These are phyloP conservation scores for Ophiocordyceps australis DNA, from an alignment of 2,329 filamentous ascomycete species.

Conservation along the genomic window DNA sequence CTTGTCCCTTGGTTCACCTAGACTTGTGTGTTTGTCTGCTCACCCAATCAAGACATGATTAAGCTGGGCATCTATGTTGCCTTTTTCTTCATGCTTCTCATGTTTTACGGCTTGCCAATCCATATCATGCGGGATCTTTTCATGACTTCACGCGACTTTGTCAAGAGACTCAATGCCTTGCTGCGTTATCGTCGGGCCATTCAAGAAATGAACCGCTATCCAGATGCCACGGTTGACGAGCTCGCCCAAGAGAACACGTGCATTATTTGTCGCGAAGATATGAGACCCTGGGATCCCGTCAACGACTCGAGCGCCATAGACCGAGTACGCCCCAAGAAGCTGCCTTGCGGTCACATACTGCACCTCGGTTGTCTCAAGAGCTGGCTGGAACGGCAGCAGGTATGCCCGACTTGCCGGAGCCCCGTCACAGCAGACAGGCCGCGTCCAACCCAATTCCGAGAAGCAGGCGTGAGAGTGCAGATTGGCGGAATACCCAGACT, in stretches of 20 bases:
- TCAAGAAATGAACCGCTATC: slow-evolving; percentile 85
- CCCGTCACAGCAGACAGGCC: slow-evolving; percentile 35
- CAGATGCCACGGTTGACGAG: slow-evolving; percentile 78
- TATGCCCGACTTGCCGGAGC: slow-evolving; percentile 83
- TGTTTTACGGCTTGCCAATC: slow-evolving; percentile 88
- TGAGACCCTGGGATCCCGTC: slow-evolving; percentile 56
- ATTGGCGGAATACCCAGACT: slow-evolving; percentile 8
- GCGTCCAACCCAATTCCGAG: slow-evolving; percentile 9
- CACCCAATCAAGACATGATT: slow-evolving; percentile 48
- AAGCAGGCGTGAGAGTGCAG: slow-evolving; percentile 12
- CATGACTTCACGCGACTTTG: slow-evolving; percentile 80
- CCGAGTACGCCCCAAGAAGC: slow-evolving; percentile 76
- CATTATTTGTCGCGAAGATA: slow-evolving; percentile 94
- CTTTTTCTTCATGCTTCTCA: slow-evolving; percentile 86
- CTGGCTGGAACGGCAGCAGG: slow-evolving; percentile 94
- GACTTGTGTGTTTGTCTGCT: slow-evolving; percentile 9
- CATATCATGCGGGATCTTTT: slow-evolving; percentile 95
- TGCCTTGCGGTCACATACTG: slow-evolving; percentile 88
- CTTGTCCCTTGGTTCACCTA: too few species aligned
- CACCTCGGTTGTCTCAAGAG: slow-evolving; percentile 90
- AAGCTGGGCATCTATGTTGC: slow-evolving; percentile 78
- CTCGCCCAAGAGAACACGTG: slow-evolving; percentile 78
- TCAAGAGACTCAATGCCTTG: slow-evolving; percentile 76
- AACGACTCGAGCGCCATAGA: slow-evolving; percentile 55
- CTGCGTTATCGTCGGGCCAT: slow-evolving; percentile 82